Base-by-base conservation (phyloP, 805 yeast species). In the Cyberlindnera maritima region DNA sequence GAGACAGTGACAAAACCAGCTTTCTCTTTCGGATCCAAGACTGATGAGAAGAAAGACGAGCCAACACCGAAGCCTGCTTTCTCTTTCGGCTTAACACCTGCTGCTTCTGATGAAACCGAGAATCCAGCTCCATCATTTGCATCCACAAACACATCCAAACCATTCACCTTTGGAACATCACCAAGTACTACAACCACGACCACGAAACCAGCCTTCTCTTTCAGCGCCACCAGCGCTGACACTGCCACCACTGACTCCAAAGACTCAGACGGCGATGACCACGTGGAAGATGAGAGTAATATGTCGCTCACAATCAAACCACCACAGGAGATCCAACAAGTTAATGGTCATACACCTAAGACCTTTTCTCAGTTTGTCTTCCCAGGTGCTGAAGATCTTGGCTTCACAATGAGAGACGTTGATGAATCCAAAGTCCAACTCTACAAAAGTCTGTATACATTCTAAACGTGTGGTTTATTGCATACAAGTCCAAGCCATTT, bases 321-420 rank as follows among this genome's bases (percentile, higher is more conserved):
- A 17, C 15, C 36, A 20, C 36, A 23, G 14, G 36, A 26, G 6
- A 14, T 43, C 1, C 20, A 36, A 17, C 17, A 18, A 14, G 29
- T 14, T 3, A 36, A 36, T 21, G 39, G 20, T 36, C 32, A 20
- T 4, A 34, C 33, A 8, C 2, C 29, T 13, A 20, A 36, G 14
- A 43, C 47, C 19, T 26, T 39, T 44, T 15, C 56, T 3, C 33
- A 41, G 17, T 58, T 57, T 34, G 36, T 28, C 1, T 59, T 59
- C 49, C 63, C 63, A 5, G 52, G 49, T 20, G 50, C 63, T 9
- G 43, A 46, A 21, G 43, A 46, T 6, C 32, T 50, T 3, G 54
- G 52, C 0, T 46, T 43, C 34, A 41, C 54, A 1, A 2, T 48
- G 12, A 42, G 47, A 13, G 59, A 58, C 26, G 47, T 58, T 14